These are phyloP conservation scores for Fusarium annulatum DNA, from an alignment of 2,329 filamentous ascomycete genomes.

Conservation along the genomic window DNA sequence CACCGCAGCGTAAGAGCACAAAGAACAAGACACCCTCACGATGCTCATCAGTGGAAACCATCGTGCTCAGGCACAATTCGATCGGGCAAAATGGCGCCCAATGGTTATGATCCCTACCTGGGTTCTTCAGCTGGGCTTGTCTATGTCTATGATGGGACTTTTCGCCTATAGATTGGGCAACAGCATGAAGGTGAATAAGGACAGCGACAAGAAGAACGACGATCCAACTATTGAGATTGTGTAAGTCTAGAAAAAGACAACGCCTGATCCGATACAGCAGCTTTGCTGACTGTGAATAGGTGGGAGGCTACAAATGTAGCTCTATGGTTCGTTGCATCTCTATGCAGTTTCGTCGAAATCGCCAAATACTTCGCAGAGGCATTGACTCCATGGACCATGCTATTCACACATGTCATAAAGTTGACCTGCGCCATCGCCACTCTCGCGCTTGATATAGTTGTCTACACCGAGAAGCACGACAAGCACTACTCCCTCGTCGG, in stretches of 20 bases:
- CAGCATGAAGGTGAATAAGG: slow-evolving; percentile 57
- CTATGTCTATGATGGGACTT: slow-evolving; percentile 60
- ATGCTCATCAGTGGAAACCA: slow-evolving; percentile 53
- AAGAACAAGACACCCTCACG: background rate
- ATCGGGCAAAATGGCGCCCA: slow-evolving; percentile 63
- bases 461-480: slow-evolving; percentile 59
- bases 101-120: slow-evolving; percentile 62
- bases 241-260: slow-evolving; percentile 52
- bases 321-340: slow-evolving; percentile 59
- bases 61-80: slow-evolving; percentile 64
- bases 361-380: slow-evolving; percentile 60
- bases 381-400: slow-evolving; percentile 65
- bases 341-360: slow-evolving; percentile 61
- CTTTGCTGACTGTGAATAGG: slow-evolving; percentile 47
- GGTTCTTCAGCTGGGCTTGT: slow-evolving; percentile 59
- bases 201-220: slow-evolving; percentile 53
- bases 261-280: background rate
- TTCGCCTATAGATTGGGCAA: slow-evolving; percentile 65
- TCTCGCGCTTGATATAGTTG: slow-evolving; percentile 62
- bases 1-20: background rate
- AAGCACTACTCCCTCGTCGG: slow-evolving; percentile 61
- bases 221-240: slow-evolving; percentile 60
- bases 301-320: slow-evolving; percentile 66
- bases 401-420: slow-evolving; percentile 64
- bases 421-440: slow-evolving; percentile 58